Percentiles rank a stretch among this genome's conserved stretches.
Conservation (phyloP, 2,329 filamentous ascomycete genomes). For the Diplocarpon mali region DNA sequence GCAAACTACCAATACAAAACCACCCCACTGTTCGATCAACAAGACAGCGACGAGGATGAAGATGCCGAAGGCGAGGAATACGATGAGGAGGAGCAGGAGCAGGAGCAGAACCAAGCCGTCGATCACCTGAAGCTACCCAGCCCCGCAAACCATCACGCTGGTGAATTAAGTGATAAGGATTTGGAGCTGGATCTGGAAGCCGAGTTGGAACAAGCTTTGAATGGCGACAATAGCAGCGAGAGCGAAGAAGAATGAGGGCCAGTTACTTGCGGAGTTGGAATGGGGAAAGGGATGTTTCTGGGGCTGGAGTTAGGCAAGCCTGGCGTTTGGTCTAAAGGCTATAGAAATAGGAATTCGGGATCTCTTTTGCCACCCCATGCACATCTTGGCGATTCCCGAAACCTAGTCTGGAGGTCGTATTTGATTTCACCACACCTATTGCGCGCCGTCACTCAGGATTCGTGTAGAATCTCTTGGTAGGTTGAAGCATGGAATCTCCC, state of each 20-base stretch:
- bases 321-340: neutral
- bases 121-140: slow-evolving; percentile 42
- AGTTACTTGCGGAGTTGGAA: too few species aligned
- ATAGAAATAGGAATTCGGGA: too few species aligned
- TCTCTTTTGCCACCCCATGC: too few species aligned
- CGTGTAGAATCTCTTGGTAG: too few species aligned
- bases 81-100: slow-evolving; percentile 29
- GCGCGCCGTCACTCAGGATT: too few species aligned
- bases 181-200: slow-evolving; percentile 26
- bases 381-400: too few species aligned
- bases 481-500: too few species aligned
- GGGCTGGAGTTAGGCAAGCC: neutral
- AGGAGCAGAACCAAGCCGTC: slow-evolving; percentile 26
- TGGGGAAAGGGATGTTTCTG: too few species aligned
- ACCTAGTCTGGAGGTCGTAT: too few species aligned
- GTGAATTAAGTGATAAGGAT: slow-evolving; percentile 24
- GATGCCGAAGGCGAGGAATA: slow-evolving; percentile 38
- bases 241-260: slow-evolving; percentile 27
- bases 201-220: slow-evolving; percentile 25
- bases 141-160: slow-evolving; percentile 33
- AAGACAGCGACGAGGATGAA: slow-evolving; percentile 36
- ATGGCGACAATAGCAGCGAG: slow-evolving; percentile 24
- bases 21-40: slow-evolving; percentile 20
- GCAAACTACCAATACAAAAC: slow-evolving; percentile 17
- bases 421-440: too few species aligned